These are phyloP conservation scores for Suaeda aralocaspica DNA, from an alignment of 148 eudicot genomes.

Conservation along the genomic window DNA sequence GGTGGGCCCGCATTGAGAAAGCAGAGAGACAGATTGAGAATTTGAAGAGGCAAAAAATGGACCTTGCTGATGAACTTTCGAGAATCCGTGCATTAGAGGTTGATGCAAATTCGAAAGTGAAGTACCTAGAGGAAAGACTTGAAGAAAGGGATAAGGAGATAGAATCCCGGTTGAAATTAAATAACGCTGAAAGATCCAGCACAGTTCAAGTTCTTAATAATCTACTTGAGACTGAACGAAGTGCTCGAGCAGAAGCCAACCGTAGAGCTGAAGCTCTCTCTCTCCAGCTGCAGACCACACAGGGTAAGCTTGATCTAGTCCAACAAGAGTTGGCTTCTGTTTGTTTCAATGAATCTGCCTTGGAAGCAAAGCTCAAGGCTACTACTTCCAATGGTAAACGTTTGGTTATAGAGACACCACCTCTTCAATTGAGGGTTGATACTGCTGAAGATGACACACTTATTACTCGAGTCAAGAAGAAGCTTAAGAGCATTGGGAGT, in stretches of 20 bases:
- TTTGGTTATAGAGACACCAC: constrained; percentile 48
- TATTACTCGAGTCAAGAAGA: constrained; percentile 48
- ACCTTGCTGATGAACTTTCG: constrained; percentile 47
- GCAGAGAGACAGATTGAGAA: constrained; percentile 76
- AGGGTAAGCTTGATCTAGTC: constrained; percentile 67
- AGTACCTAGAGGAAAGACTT: constrained; percentile 62
- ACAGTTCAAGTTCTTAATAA: constrained; percentile 72
- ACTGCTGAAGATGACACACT: constrained; percentile 55
- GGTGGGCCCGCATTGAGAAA: constrained; percentile 69
- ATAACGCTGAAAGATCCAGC: constrained; percentile 70
- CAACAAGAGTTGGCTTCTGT: constrained; percentile 80
- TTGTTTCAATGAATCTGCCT: constrained; percentile 63
- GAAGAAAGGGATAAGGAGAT: constrained; percentile 90
- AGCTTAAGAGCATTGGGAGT: constrained; percentile 53
- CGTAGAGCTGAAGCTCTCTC: constrained; percentile 82
- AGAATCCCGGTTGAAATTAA: constrained; percentile 61
- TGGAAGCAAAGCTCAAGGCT: constrained; percentile 66
- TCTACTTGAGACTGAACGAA: constrained; percentile 70
- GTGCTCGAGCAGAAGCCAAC: constrained; percentile 73
- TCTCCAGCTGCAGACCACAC: constrained; percentile 76
- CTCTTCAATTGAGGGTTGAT: constrained; percentile 48
- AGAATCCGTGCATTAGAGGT: constrained; percentile 44
- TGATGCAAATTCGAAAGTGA: constrained; percentile 64
- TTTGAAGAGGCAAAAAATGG: constrained; percentile 56
- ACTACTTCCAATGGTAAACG: constrained; percentile 77